Evolutionary conservation across 2,329 filamentous ascomycete species (phyloP).

Genomic region (Sphaerulina populicola): DNA sequence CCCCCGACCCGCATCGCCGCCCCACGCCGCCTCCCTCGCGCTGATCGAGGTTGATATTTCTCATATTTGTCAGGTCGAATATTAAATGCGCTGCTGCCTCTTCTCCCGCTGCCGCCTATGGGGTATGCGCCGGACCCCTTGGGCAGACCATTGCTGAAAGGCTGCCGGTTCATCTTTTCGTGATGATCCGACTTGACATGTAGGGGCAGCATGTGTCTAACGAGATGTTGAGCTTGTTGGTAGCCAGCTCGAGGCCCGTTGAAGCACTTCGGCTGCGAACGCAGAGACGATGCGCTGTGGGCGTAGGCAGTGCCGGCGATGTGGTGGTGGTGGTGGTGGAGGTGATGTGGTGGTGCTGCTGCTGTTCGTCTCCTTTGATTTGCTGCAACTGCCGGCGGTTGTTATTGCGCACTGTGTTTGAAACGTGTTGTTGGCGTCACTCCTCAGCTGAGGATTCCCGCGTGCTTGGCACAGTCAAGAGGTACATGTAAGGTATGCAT

Average conservation of each 20-base stretch:
- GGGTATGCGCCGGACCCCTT: constrained; percentile 35
- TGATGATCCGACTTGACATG: constrained; percentile 45
- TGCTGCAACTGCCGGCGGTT: background rate
- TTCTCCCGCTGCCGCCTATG: constrained; percentile 44
- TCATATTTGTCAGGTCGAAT: constrained; percentile 81
- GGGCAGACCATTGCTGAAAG: constrained; percentile 61
- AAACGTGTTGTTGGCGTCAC: constrained; percentile 12
- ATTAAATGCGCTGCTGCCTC: constrained; percentile 44
- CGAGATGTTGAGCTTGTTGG: background rate
- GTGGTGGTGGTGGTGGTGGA: background rate
- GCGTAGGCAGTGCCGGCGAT: background rate
- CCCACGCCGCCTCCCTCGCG: constrained; percentile 60
- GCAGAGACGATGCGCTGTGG: background rate
- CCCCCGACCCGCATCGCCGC: constrained; percentile 61
- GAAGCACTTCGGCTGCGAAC: background rate
- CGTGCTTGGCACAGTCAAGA: no score
- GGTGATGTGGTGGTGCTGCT: background rate
- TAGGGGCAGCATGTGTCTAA: constrained; percentile 50
- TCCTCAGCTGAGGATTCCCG: background rate
- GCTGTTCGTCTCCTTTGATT: background rate
- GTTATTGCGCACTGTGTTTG: constrained; percentile 5
- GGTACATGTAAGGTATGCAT: no score
- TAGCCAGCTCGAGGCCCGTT: constrained; percentile 5
- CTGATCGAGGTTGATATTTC: constrained; percentile 70
- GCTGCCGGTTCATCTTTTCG: constrained; percentile 75